phyloP scores from a whole-genome alignment of 176 grass and related monocot genomes.

The Lolium perenne region DNA sequence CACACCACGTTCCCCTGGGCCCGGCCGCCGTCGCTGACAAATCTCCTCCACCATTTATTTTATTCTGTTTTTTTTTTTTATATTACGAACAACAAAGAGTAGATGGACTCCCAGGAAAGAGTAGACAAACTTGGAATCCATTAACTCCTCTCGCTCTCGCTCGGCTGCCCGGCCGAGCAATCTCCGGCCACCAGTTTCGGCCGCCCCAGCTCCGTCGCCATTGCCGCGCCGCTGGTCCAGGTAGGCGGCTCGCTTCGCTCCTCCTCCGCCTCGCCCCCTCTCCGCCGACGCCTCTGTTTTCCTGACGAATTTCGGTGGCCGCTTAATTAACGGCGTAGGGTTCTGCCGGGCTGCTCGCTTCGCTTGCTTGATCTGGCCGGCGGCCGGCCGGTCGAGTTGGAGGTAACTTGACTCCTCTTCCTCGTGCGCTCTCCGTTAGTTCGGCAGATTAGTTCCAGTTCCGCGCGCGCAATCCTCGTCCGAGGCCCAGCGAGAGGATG shows the following conservation, averaged over 20 bases:
- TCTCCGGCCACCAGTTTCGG: neutral
- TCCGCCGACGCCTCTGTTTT: neutral
- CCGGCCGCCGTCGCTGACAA: neutral
- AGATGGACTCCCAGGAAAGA: neutral
- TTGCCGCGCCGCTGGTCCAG: neutral
- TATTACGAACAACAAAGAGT: neutral
- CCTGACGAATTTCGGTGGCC: no score
- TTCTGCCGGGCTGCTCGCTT: neutral
- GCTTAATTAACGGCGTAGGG: neutral
- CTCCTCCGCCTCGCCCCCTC: neutral
- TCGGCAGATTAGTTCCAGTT: neutral
- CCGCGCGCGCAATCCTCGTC: neutral
- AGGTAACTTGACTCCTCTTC: neutral
- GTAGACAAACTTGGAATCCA: neutral
- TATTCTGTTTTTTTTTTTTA: neutral
- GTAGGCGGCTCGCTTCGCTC: no score
- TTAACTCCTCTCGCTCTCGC: conserved; percentile 12
- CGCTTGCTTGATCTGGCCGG: neutral
- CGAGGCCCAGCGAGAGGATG: neutral
- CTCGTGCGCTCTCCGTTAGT: neutral
- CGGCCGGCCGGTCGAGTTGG: neutral
- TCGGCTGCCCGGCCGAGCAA: no score
- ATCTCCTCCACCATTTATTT: neutral
- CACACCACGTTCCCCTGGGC: neutral
- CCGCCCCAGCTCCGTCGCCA: neutral